A percentile compares a stretch with the other conserved stretches of the same genome.
phyloP scores from a whole-genome alignment of 2,329 filamentous ascomycete species.

The Mycosphaerella arachidis region DNA sequence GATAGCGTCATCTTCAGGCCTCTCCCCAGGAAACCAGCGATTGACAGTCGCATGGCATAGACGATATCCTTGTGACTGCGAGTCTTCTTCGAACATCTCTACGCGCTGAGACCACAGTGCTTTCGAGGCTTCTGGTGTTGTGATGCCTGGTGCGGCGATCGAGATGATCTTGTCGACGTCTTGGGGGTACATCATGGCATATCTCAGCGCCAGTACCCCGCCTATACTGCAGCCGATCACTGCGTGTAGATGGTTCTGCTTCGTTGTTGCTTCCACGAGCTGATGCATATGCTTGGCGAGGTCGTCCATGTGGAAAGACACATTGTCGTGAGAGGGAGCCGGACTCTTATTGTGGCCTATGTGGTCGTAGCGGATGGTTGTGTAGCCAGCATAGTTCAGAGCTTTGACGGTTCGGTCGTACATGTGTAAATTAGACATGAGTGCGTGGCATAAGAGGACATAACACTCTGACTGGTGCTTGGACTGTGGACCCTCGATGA shows the following conservation, averaged over 20 bases:
- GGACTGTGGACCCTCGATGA: slow-evolving; percentile 18
- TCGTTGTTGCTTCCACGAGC: slow-evolving; percentile 16
- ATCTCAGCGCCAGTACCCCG: slow-evolving; percentile 26
- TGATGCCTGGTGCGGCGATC: slow-evolving; percentile 26
- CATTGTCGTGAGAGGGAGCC: neutral
- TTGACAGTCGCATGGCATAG: slow-evolving; percentile 23
- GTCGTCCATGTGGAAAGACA: slow-evolving; percentile 22
- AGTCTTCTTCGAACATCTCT: slow-evolving; percentile 21
- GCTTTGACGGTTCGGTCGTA: slow-evolving; percentile 24
- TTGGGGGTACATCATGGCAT: slow-evolving; percentile 25
- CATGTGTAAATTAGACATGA: slow-evolving; percentile 30
- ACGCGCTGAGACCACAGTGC: slow-evolving; percentile 26
- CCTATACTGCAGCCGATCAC: slow-evolving; percentile 30
- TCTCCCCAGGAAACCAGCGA: slow-evolving; percentile 25
- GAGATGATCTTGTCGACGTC: slow-evolving; percentile 22
- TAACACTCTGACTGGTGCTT: slow-evolving; percentile 1
- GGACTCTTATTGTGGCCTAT: slow-evolving; percentile 26
- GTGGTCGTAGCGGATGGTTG: slow-evolving; percentile 29
- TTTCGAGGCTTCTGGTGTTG: slow-evolving; percentile 14
- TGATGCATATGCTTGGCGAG: slow-evolving; percentile 25
- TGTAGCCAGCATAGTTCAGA: slow-evolving; percentile 23
- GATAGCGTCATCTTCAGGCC: slow-evolving; percentile 15
- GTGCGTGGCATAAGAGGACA: slow-evolving; percentile 27
- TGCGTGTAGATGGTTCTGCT: slow-evolving; percentile 16
- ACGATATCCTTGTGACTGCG: slow-evolving; percentile 7